Base-by-base conservation (phyloP, 306 rosid genomes). In the Lablab purpureus region DNA sequence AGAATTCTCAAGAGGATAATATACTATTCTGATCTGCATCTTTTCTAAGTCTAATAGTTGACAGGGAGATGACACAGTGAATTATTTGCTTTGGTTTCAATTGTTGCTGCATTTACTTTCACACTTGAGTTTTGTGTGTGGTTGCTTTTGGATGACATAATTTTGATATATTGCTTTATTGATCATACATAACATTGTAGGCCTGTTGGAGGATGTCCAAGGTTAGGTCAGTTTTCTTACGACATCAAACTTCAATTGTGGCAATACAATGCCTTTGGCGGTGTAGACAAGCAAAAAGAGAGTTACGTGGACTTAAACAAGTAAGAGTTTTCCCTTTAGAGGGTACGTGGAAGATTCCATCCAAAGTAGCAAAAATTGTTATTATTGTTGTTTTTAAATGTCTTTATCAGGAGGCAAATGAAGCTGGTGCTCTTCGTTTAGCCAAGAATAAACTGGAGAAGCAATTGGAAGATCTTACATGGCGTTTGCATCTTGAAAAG, bases 401-500 rank as follows among this genome's bases (percentile, higher is more conserved):
- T 62, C 62, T 76, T 80, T 80, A 64, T 79, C 87, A 95, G 99
- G 97, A 91, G 82, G 99, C 99, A 77, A 95, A 90, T 89, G 99
- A 95, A 81, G 63, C 97, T 79, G 99, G 98, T 70, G 98, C 99
- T 87, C 86, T 95, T 81, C 99, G 99, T 49, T 81, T 93, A 71
- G 98, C 98, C 34, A 95, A 93, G 88, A 91, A 10, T 89, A 95
- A 95, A 87, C 96, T 95, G 43, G 99, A 95, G 91, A 95, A 90
- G 87, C 98, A 95, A 83, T 81, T 95, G 86, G 99, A 95, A 72
- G 98, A 95, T 62, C 91, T 93, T 75, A 89, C 96, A 3, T 93
- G 99, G 99, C 94, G 99, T 46, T 83, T 95, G 85, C 98, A 93
- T 71, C 91, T 95, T 66, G 99, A 95, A 78, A 95, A 91, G 89